Conservation (phyloP, 139 green algal species). For the Closterium sp. region DNA sequence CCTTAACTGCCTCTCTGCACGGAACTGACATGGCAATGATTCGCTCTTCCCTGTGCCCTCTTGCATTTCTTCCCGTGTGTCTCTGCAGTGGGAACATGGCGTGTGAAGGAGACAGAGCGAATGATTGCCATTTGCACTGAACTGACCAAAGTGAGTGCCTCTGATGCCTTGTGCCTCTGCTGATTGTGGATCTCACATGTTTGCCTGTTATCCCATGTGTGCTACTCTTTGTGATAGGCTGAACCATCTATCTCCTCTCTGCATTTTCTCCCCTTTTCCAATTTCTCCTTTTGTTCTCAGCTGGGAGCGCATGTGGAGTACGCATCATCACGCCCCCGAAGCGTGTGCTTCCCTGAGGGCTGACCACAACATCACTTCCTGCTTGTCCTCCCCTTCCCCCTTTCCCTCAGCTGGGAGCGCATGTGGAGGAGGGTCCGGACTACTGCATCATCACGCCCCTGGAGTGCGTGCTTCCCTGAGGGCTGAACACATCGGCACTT, state of each 20-base stretch:
- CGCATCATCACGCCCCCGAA: slow-evolving; percentile 91
- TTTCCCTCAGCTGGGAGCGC: slow-evolving; percentile 39
- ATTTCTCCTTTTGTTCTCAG: slow-evolving; percentile 16
- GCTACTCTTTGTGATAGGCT: not conserved
- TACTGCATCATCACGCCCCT: slow-evolving; percentile 96
- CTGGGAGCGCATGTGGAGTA: slow-evolving; percentile 74
- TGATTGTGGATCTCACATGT: too few relatives aligned
- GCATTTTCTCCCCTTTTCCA: not conserved
- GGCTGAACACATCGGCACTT: too few relatives aligned
- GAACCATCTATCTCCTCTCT: not conserved
- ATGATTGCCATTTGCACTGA: slow-evolving; percentile 98
- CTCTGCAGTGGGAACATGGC: slow-evolving; percentile 87
- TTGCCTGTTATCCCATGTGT: not conserved
- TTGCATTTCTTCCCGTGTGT: not conserved
- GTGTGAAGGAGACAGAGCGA: slow-evolving; percentile 99
- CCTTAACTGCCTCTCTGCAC: not conserved
- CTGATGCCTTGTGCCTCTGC: too few relatives aligned
- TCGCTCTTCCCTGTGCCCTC: not conserved
- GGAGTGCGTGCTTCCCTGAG: not conserved
- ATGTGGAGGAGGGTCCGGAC: slow-evolving; percentile 61
- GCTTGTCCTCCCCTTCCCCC: not conserved
- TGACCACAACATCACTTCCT: too few relatives aligned
- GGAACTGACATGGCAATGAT: too few relatives aligned
- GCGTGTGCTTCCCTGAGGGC: not conserved
- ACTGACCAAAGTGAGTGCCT: slow-evolving; percentile 76